Evolutionary conservation across 805 yeast species (phyloP), one percentile per base, ranked within the genome.

Genomic region (Ogataea sp.): DNA sequence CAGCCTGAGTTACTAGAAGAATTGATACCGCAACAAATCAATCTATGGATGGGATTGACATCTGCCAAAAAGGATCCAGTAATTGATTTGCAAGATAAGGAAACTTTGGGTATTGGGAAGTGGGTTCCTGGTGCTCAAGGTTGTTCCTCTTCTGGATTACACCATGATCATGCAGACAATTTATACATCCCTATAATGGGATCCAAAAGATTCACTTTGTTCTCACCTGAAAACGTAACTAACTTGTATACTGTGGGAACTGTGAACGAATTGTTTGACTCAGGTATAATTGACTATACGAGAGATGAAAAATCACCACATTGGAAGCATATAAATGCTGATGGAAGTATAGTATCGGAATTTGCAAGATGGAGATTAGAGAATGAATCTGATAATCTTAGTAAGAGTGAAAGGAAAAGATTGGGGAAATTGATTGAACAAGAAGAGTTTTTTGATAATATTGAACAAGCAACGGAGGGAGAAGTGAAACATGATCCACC

Each of bases 161-260:
- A 83, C 49, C 90, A 83, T 53, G 90, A 83, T 53, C 89, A 82
- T 57, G 85, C 89, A 2, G 89, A 82, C 52, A 83, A 83, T 50
- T 59, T 83, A 27, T 83, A 83, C 52, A 64, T 82, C 4, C 73
- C 83, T 2, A 52, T 76, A 1, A 58, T 67, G 21, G 93, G 90
- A 0, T 52, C 48, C 7, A 83, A 83, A 49, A 54, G 88, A 43
- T 83, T 83, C 55, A 81, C 89, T 0, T 49, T 83, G 6, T 80
- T 70, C 50, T 64, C 80, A 5, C 90, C 93, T 1, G 61, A 62
- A 20, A 83, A 77, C 49, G 86, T 81, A 0, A 55, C 55, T 2
- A 68, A 69, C 41, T 58, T 83, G 54, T 68, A 70, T 54, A 80
- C 88, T 0, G 75, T 76, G n/a, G 93, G 90, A 0, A 63, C 66